Evolutionary conservation across 1,139 yeast species (phyloP), one percentile per base, ranked within the genome.

Genomic region (Candida mesenterica): DNA sequence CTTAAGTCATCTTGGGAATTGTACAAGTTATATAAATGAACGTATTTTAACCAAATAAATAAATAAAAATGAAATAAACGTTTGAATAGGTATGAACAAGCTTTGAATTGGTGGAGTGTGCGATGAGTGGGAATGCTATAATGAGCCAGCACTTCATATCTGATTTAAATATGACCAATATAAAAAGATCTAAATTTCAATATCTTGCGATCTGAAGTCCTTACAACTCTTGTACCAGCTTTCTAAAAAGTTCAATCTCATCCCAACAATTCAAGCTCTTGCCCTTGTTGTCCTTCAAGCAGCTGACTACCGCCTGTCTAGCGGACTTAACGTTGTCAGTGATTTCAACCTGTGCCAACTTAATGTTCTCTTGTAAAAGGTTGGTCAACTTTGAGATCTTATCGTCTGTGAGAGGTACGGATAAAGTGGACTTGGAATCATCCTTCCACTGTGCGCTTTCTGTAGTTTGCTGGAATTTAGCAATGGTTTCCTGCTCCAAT

Each of bases 261-360:
- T 85, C 89, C 81, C 90, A 84, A 61, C 98, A 92, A 59, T 87
- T 82, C 59, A 92, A 74, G 24, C 92, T 85, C 56, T 74, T 79
- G 24, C 82, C 86, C 49, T 75, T 67, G 65, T 90, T 87, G 31
- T 72, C 72, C 43, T 72, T 64, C 49, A 90, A 71, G 60, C 98
- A 90, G 38, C 68, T 57, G 26, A 78, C 68, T 20, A 92, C 82
- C 7, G 66, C 57, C 9, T 66, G 61, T 62, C 92, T 81, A 2
- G 85, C 75, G 3, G 52, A 35, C 53, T 53, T 45, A 18, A 68
- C 47, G 7, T 59, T 58, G 4, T 57, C 60, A 25, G 57, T 51
- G 9, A 67, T 47, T 32, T 61, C 63, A 14, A 66, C 57, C 43
- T 64, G 58, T 26, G 68, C 58, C 48, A 78, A 61, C 46, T 69